Conservation (phyloP, 2,329 filamentous ascomycete species). For the Trichoderma arundinaceum region DNA sequence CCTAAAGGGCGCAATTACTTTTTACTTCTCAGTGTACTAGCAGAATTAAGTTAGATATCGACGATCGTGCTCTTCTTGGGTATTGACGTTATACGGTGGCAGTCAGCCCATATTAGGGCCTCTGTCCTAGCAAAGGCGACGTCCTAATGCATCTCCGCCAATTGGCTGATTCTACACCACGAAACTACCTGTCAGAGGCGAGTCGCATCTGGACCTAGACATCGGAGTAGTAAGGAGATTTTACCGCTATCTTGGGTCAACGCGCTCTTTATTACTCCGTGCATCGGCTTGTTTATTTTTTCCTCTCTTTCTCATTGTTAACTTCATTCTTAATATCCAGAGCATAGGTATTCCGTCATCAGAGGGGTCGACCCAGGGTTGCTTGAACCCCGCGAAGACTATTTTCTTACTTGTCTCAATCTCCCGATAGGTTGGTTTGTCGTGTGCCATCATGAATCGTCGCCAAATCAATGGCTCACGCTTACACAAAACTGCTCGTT, state of each 20-base stretch:
- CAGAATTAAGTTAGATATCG: not conserved
- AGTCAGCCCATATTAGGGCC: not conserved
- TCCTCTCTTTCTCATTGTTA: not conserved
- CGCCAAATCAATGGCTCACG: not conserved
- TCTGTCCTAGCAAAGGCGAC: not conserved
- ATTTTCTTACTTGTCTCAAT: not conserved
- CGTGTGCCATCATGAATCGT: not conserved
- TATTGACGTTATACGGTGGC: constrained; percentile 7
- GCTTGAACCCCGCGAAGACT: not conserved
- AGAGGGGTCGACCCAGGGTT: not conserved
- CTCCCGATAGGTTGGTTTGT: not conserved
- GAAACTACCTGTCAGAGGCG: not conserved
- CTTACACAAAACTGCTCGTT: constrained; percentile 28
- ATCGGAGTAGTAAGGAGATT: not conserved
- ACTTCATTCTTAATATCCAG: not conserved
- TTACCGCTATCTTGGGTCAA: not conserved
- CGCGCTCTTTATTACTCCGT: too few relatives aligned
- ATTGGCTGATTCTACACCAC: not conserved
- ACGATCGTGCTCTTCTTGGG: constrained; percentile 7
- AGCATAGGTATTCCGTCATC: constrained; percentile 3
- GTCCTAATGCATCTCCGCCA: not conserved
- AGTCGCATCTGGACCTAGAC: not conserved
- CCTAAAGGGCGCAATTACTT: not conserved
- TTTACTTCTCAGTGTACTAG: not conserved
- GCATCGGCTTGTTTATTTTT: not conserved